Base-by-base conservation (phyloP, 2,329 filamentous ascomycete species). In the Scytalidium lignicola region DNA sequence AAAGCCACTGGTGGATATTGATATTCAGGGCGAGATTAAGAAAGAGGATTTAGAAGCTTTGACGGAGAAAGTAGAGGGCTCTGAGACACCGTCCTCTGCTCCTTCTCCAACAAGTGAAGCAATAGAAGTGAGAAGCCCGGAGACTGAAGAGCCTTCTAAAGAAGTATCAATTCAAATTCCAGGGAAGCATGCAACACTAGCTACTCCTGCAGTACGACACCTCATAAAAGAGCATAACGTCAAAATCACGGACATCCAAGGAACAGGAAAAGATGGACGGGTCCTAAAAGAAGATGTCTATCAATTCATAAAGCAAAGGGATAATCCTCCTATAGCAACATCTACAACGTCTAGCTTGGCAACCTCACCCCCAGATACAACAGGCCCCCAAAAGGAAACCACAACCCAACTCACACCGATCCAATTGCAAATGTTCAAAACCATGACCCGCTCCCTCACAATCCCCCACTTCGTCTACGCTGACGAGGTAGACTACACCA, bases 401-500 rank as follows among this genome's bases (percentile, higher is more conserved):
- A 69, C 75, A 2, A 75, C 85, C 26, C 73, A 80, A 50, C 74
- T 99, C 53, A 88, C 88, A 12, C 85, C 84, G 32, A 86, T 88
- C 13, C 92, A 97, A 70, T 77, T 80, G 32, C 86, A 90, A 64
- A 99, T 99, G 93, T 97, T 96, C 82, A 96, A 95, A 73, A 80
- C 84, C 52, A 99, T 99, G 93, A 96, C 92, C 13, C 83, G 83
- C 51, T 96, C 92, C 2, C 78, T 99, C 55, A 81, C 71, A 45
- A 97, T 96, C 60, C 93, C 93, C 0, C 93, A 97, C 70, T 96
- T 99, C 70, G 81, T 97, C 52, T 99, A 95, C 71, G 86, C 90
- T 37, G 90, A 96, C 68, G 88, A 92, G 64, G 75, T 96, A 44
- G 87, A 95, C 70, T 85, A 96, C 66, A 85, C 86, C 41, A 74